Evolutionary conservation across 345 rosid species (phyloP), one percentile per base, ranked within the genome.

Genomic region (Camelina laxa): DNA sequence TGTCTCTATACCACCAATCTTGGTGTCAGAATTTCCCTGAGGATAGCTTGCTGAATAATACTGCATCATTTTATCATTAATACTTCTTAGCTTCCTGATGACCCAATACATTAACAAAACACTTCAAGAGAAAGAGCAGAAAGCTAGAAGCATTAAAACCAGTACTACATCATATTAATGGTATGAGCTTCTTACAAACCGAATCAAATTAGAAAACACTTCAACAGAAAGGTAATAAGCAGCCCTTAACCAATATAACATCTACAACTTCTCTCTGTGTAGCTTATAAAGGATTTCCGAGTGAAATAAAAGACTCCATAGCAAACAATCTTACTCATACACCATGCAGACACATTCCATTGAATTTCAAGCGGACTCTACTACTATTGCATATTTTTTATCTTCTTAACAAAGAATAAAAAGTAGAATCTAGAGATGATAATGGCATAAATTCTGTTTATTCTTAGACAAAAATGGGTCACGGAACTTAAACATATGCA

Each of bases 1-100:
- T 72, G 91, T 93, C 83, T 87, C 92, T 44, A 83, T 58, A 74
- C 89, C 75, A 79, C 81, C 81, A 61, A 69, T 84, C 77, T 82
- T 84, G 61, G 80, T 72, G 69, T 79, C 85, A 63, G 65, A 51
- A 67, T 75, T 41, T 76, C 73, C 86, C 79, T 88, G 82, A 54
- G 82, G 50, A 64, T 77, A 63, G 73, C 79, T 85, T 51, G 88
- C 87, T 51, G 88, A 83, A 75, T 84, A 85, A 77, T 80, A 85
- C 96, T 88, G 91, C 87, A 81, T 42, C 66, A 31, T 47, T 77
- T 31, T 45, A 48, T 65, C 15, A 73, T 38, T 74, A 27, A 4
- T 27, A 27, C 30, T 27, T 27, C 20, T 85, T 72, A 82, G 83
- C 48, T 74, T 72, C 66, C 72, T 30, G 44, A 59, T 24, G 70